Percentiles rank a stretch among this genome's conserved stretches.
These are phyloP conservation scores for Wickerhamomyces silvicola DNA, from an alignment of 805 yeast species.

Conservation along the genomic window DNA sequence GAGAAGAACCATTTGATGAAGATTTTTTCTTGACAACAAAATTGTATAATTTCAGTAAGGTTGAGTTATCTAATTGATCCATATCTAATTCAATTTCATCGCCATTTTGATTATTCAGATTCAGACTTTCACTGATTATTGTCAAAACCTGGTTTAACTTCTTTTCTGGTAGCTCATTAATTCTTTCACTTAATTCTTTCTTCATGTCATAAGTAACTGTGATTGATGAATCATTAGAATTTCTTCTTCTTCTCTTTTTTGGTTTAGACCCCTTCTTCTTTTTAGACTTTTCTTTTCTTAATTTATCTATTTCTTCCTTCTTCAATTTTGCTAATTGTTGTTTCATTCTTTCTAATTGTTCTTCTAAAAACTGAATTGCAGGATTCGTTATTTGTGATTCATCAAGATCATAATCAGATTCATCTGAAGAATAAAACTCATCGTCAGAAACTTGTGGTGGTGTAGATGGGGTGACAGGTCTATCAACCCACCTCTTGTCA, in stretches of 20 bases:
- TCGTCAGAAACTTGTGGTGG: slow-evolving; percentile 24
- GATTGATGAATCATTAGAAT: slow-evolving; percentile 21
- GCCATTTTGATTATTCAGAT: slow-evolving; percentile 48
- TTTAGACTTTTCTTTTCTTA: slow-evolving; percentile 51
- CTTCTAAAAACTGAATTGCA: slow-evolving; percentile 83
- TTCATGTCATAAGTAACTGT: slow-evolving; percentile 92
- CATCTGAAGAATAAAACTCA: slow-evolving; percentile 32
- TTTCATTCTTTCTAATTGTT: slow-evolving; percentile 80
- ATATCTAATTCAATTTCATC: slow-evolving; percentile 96
- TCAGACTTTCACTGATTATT: slow-evolving; percentile 76
- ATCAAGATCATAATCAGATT: slow-evolving; percentile 49
- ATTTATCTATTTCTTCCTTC: slow-evolving; percentile 62
- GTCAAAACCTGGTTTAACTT: slow-evolving; percentile 78
- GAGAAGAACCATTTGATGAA: slow-evolving; percentile 4
- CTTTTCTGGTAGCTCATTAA: slow-evolving; percentile 69
- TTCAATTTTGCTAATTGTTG: slow-evolving; percentile 78
- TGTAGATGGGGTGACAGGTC: slow-evolving; percentile 56
- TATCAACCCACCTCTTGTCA: slow-evolving; percentile 81
- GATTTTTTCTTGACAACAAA: slow-evolving; percentile 55
- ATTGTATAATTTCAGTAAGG: slow-evolving; percentile 77
- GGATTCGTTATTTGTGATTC: slow-evolving; percentile 73
- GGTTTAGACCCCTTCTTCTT: slow-evolving; percentile 37
- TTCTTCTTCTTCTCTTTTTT: slow-evolving; percentile 26
- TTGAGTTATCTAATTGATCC: slow-evolving; percentile 82
- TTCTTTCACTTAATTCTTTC: slow-evolving; percentile 83